Evolutionary conservation across 768 basidiomycete genomes (phyloP).

Genomic region (Collybia nuda): DNA sequence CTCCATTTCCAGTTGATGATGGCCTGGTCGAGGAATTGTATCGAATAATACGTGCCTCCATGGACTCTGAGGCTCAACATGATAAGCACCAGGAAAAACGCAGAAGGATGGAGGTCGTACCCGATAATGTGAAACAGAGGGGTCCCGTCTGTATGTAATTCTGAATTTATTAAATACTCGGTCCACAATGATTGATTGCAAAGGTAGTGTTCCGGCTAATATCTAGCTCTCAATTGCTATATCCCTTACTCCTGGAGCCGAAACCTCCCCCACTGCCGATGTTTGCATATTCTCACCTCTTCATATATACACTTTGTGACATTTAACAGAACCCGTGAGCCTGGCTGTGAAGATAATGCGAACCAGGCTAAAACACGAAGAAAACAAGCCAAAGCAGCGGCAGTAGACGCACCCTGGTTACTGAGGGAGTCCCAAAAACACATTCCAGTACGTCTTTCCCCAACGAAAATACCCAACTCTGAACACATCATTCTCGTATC

Average conservation of each 20-base stretch:
- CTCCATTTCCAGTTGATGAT: not conserved
- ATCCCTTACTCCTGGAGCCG: slow-evolving; percentile 40
- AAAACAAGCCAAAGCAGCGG: slow-evolving; percentile 34
- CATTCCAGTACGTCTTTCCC: slow-evolving; percentile 12
- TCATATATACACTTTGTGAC: not conserved
- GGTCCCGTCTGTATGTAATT: not conserved
- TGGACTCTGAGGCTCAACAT: slow-evolving; percentile 2
- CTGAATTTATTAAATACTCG: not conserved
- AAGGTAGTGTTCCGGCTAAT: slow-evolving; percentile 50
- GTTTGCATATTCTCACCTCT: slow-evolving; percentile 25
- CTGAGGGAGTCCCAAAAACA: slow-evolving; percentile 18
- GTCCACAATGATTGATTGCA: slow-evolving; percentile 4
- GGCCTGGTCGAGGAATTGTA: slow-evolving; percentile 16
- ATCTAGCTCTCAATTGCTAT: slow-evolving; percentile 35
- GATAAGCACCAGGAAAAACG: not conserved
- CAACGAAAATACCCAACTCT: not conserved
- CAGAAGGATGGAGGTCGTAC: slow-evolving; percentile 11
- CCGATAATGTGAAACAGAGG: not conserved
- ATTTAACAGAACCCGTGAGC: slow-evolving; percentile 41
- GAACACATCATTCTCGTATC: not conserved
- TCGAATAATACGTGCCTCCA: slow-evolving; percentile 12
- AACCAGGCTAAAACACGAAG: slow-evolving; percentile 41
- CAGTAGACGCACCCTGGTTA: slow-evolving; percentile 37
- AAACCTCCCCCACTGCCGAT: slow-evolving; percentile 38
- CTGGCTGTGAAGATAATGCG: slow-evolving; percentile 48